Conservation (phyloP, 2,329 filamentous ascomycete species). For the Aaosphaeria arxii region DNA sequence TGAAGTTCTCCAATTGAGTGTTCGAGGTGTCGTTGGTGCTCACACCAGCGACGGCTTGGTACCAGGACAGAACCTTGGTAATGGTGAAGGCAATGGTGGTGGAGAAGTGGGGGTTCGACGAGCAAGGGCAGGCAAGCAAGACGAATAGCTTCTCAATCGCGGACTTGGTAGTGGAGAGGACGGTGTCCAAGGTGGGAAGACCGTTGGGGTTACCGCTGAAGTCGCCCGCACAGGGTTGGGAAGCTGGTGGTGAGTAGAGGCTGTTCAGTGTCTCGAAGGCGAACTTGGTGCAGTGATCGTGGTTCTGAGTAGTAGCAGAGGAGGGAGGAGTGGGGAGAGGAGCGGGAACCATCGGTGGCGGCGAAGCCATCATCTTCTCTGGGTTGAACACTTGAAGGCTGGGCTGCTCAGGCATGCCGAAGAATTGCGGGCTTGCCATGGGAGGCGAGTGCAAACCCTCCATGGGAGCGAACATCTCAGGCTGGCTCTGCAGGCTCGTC, state of each 20-base stretch:
- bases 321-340: slow-evolving; percentile 27
- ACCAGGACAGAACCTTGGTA: slow-evolving; percentile 36
- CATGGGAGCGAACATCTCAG: slow-evolving; percentile 26
- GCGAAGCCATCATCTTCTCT: slow-evolving; percentile 22
- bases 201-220: slow-evolving; percentile 21
- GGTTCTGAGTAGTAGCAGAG: slow-evolving; percentile 18
- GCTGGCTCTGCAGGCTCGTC: slow-evolving; percentile 28
- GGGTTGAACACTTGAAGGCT: slow-evolving; percentile 17
- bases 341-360: slow-evolving; percentile 21
- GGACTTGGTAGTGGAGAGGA: slow-evolving; percentile 30
- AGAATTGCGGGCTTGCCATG: slow-evolving; percentile 20
- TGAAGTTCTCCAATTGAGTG: slow-evolving; percentile 27
- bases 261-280: slow-evolving; percentile 35
- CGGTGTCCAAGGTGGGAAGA: slow-evolving; percentile 28
- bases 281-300: slow-evolving; percentile 33
- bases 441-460: slow-evolving; percentile 21
- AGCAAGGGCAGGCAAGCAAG: slow-evolving; percentile 32
- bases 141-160: slow-evolving; percentile 33
- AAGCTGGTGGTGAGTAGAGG: slow-evolving; percentile 27
- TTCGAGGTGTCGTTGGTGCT: slow-evolving; percentile 13
- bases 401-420: slow-evolving; percentile 22
- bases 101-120: slow-evolving; percentile 35
- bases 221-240: slow-evolving; percentile 20
- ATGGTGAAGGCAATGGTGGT: slow-evolving; percentile 33
- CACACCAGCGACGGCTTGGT: slow-evolving; percentile 30